A percentile compares a stretch with the other conserved stretches of the same genome.
Evolutionary conservation across 805 yeast species (phyloP).

Genomic region (Wickerhamiella hasegawae): DNA sequence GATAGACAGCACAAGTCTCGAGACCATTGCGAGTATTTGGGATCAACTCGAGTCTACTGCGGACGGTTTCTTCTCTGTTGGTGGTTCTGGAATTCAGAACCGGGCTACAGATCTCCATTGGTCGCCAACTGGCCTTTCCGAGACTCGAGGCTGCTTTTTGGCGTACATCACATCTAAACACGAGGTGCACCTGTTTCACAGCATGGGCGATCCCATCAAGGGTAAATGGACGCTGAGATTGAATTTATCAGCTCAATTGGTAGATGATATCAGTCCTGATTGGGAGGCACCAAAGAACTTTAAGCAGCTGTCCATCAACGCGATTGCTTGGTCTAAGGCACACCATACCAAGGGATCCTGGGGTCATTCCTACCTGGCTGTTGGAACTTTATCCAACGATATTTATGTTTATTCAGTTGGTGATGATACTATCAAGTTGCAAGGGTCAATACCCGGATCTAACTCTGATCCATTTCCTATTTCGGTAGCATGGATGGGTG

Average conservation of each 20-base stretch:
- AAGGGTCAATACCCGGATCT: not conserved
- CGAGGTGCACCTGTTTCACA: not conserved
- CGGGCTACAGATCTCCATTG: conserved; percentile 3
- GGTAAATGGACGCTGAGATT: not conserved
- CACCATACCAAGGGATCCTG: not conserved
- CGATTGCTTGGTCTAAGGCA: conserved; percentile 1
- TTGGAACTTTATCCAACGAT: not conserved
- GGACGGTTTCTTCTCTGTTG: no score
- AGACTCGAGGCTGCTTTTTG: conserved; percentile 1
- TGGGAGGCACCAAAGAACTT: not conserved
- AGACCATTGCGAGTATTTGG: no score
- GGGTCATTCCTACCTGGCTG: not conserved
- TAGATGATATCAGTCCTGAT: not conserved
- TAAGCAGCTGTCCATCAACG: not conserved
- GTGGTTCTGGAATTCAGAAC: no score
- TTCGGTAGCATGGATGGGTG: not conserved
- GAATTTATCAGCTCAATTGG: not conserved
- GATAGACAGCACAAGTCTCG: no score
- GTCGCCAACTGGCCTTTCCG: conserved; percentile 3
- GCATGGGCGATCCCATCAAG: not conserved
- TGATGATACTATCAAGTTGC: not conserved
- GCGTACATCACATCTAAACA: conserved; percentile 1
- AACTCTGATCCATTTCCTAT: not conserved
- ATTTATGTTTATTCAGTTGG: not conserved
- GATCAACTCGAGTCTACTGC: no score